A percentile compares a stretch with the other conserved stretches of the same genome.
Conservation (phyloP, 257 asterid genomes). For the Ballota nigra region DNA sequence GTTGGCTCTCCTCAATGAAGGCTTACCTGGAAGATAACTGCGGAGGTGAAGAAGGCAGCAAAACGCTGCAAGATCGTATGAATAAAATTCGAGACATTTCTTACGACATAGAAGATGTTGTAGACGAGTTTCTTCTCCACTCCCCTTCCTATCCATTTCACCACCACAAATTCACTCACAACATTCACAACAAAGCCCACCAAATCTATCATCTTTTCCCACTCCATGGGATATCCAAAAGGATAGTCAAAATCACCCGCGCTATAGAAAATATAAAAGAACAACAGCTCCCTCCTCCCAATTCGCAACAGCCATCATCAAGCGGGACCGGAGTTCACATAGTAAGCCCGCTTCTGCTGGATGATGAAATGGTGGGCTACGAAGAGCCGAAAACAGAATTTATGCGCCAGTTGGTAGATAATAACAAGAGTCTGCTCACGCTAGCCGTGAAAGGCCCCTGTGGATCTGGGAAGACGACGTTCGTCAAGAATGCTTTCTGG, state of each 20-base stretch:
- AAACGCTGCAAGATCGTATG: not conserved
- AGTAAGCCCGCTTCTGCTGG: constrained; percentile 31
- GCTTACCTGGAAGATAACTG: constrained; percentile 15
- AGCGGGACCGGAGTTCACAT: not conserved
- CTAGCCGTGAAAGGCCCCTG: constrained; percentile 29
- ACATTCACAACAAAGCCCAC: constrained; percentile 2
- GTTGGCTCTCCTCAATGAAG: constrained; percentile 12
- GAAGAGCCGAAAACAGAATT: not conserved
- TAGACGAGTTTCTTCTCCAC: constrained; percentile 31
- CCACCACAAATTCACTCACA: not conserved
- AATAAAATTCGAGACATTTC: constrained; percentile 14
- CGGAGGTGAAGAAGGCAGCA: not conserved
- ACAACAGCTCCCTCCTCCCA: not conserved
- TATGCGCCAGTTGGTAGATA: not conserved
- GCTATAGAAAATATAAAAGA: not conserved
- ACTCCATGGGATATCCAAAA: not conserved
- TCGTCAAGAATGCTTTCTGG: constrained; percentile 28
- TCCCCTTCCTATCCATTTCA: constrained; percentile 19
- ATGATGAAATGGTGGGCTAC: constrained; percentile 36
- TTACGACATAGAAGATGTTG: constrained; percentile 28
- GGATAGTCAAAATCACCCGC: not conserved
- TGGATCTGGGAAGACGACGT: constrained; percentile 37
- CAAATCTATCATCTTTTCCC: constrained; percentile 10
- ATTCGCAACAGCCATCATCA: not conserved
- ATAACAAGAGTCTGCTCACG: constrained; percentile 14